Percentiles rank a stretch among this genome's conserved stretches.
These are phyloP conservation scores for Cordia subcordata DNA, from an alignment of 257 asterid genomes.

Conservation along the genomic window DNA sequence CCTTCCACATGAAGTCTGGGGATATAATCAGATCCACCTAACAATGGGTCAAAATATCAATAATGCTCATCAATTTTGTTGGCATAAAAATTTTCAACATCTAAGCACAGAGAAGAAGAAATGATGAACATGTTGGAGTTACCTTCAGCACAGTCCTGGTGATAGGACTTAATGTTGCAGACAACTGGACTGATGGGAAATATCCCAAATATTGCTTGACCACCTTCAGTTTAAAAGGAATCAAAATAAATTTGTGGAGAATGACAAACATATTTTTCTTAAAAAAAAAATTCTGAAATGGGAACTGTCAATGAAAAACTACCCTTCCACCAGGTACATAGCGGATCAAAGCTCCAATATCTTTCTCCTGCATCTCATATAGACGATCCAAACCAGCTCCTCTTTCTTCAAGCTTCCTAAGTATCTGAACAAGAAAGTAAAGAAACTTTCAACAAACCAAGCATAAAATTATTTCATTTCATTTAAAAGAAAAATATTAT, in stretches of 20 bases:
- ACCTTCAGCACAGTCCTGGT: constrained; percentile 99
- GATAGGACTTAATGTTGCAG: constrained; percentile 95
- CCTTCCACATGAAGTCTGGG: constrained; percentile 91
- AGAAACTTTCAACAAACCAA: constrained; percentile 3
- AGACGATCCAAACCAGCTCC: constrained; percentile 75
- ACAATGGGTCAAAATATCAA: constrained; percentile 14
- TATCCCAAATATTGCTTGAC: constrained; percentile 79
- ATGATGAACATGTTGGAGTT: constrained; percentile 22
- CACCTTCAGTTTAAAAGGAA: constrained; percentile 45
- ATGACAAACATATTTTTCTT: constrained; percentile 5
- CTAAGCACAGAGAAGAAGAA: constrained; percentile 8
- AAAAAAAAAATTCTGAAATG: constrained; percentile 11
- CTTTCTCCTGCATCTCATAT: constrained; percentile 85
- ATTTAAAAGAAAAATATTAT: constrained; percentile 5
- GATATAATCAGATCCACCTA: constrained; percentile 84
- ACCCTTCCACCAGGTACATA: constrained; percentile 98
- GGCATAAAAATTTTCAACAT: constrained; percentile 7
- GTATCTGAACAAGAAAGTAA: constrained; percentile 43
- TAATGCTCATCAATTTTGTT: neutral
- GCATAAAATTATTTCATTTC: neutral
- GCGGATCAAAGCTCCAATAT: constrained; percentile 91
- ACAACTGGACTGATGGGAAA: constrained; percentile 81
- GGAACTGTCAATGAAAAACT: constrained; percentile 20
- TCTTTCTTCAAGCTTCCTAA: constrained; percentile 92
- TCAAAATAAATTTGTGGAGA: constrained; percentile 17